Evolutionary conservation across 768 basidiomycete species (phyloP), one percentile per base, ranked within the genome.

Genomic region (Tulasnella sp.): DNA sequence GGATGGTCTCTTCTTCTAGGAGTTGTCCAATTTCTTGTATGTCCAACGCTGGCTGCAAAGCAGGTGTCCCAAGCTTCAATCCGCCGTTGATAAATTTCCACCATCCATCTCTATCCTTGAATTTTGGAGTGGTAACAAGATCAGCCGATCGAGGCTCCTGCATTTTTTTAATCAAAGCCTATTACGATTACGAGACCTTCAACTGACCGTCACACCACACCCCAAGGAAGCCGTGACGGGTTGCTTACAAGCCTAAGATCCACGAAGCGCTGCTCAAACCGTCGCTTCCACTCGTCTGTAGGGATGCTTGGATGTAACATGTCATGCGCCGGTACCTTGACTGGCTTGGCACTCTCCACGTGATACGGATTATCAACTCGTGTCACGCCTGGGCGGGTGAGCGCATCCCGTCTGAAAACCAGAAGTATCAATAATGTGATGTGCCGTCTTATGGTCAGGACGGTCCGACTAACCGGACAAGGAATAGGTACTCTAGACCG

Each of bases 21-120:
- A 15, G 34, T 38, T 38, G 34, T 38, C 34, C 34, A 7, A 19
- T 48, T 10, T 27, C 25, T 48, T 48, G 45, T 21, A 27, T 27
- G 19, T 19, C 25, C n/a, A 27, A 19, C 19, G 25, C 25, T 19
- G 45, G 19, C 43, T 44, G 38, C 10, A 58, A 41, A 2, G 56
- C 27, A 3, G 48, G 30, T 24, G 56, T 45, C 2, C 56, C 56
- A 5, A 30, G 56, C 34, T 58, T 58, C 10, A 50, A n/a, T 27
- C 42, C 29, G 31, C 59, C 59, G 30, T 60, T 60, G 34, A 62
- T 61, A 41, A 62, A 60, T 17, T 44, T 61, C 48, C 60, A 56
- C 61, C 61, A 62, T 10, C 60, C 60, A 48, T 60, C 60, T 22
- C 60, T 29, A 53, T 62, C 61, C 34, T 62, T 62, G 21, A 34